phyloP scores from a whole-genome alignment of 148 eudicot species.

The Cornus kousa region DNA sequence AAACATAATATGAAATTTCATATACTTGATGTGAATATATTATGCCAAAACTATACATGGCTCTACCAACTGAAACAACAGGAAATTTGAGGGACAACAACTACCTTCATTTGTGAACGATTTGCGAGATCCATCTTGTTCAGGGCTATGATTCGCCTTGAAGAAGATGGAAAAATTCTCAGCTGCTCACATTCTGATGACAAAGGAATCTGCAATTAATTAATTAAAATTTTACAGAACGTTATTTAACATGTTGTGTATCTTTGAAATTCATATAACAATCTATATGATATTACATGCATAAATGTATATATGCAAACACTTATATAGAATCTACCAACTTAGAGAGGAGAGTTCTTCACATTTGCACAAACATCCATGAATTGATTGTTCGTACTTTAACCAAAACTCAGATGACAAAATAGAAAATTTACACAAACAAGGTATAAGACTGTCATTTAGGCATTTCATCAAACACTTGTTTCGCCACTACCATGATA shows the following conservation, averaged over 20 bases:
- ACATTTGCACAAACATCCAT: not conserved
- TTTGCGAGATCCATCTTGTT: slow-evolving; percentile 77
- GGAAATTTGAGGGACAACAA: not conserved
- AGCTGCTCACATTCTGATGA: slow-evolving; percentile 63
- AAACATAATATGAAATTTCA: no score
- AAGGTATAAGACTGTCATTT: slow-evolving; percentile 12
- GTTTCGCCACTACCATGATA: not conserved
- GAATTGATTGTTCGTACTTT: not conserved
- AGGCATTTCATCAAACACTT: slow-evolving; percentile 47
- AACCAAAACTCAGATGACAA: not conserved
- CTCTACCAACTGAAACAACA: not conserved
- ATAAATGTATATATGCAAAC: not conserved
- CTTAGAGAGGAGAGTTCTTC: not conserved
- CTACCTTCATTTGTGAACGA: slow-evolving; percentile 54
- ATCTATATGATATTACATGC: no score
- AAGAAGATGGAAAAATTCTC: slow-evolving; percentile 36
- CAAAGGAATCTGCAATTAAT: slow-evolving; percentile 54
- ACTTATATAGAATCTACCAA: not conserved
- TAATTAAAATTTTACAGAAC: not conserved
- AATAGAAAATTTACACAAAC: not conserved
- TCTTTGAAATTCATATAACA: not conserved
- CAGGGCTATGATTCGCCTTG: slow-evolving; percentile 55
- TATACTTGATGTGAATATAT: no score
- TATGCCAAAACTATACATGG: not conserved
- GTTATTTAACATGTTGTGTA: not conserved